Percentiles rank a stretch among this genome's conserved stretches.
Evolutionary conservation across 108 stramenopile species (phyloP).

Genomic region (Aurantiochytrium sp.): DNA sequence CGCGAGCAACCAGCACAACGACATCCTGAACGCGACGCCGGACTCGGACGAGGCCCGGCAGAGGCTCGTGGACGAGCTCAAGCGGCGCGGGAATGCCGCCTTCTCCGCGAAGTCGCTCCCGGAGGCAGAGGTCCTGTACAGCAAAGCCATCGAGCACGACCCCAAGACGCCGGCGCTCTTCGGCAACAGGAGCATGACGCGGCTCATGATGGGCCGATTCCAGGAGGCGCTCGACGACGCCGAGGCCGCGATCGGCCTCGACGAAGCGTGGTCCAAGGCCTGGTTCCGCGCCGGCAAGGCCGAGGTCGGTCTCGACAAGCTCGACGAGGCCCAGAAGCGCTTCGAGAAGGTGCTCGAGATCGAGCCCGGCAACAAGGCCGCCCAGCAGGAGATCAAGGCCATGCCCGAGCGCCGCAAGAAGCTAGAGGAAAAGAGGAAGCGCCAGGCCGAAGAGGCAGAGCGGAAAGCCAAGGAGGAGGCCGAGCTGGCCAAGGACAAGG

Average conservation of each 20-base stretch:
- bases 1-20: slow-evolving; percentile 27
- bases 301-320: slow-evolving; percentile 25
- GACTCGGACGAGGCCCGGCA: neutral
- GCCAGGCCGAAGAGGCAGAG: slow-evolving; percentile 64
- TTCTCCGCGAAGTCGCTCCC: neutral
- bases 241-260: neutral
- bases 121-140: slow-evolving; percentile 11
- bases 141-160: slow-evolving; percentile 28
- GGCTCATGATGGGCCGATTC: neutral
- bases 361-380: slow-evolving; percentile 25
- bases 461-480: slow-evolving; percentile 66
- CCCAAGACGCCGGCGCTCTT: neutral
- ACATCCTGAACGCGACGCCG: slow-evolving; percentile 1
- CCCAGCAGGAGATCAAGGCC: neutral
- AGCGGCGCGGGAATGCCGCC: slow-evolving; percentile 22
- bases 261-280: neutral
- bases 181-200: neutral
- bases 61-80: slow-evolving; percentile 22
- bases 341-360: neutral
- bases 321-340: neutral
- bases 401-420: slow-evolving; percentile 66
- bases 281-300: neutral
- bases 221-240: neutral
- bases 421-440: slow-evolving; percentile 57
- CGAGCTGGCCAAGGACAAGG: slow-evolving; percentile 61